Conservation (phyloP, 1,284 basidiomycete genomes). For the Ustilago sp. region DNA sequence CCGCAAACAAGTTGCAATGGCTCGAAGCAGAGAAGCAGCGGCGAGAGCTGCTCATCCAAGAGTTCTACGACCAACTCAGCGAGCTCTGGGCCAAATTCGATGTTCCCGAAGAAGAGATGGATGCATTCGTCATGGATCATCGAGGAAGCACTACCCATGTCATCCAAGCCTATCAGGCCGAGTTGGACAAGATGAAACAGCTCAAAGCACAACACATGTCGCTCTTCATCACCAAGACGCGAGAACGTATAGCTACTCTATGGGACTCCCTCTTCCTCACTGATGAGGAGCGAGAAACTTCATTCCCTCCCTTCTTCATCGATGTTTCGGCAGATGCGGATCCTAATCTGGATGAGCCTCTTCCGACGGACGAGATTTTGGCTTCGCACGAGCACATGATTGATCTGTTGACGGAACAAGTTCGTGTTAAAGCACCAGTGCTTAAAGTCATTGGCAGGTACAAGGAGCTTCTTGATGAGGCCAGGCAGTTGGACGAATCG, state of each 20-base stretch:
- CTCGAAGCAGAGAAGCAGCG: slow-evolving; percentile 62
- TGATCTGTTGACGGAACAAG: slow-evolving; percentile 81
- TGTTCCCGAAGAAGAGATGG: slow-evolving; percentile 67
- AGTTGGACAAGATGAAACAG: slow-evolving; percentile 88
- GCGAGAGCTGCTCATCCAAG: slow-evolving; percentile 64
- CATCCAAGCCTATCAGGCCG: slow-evolving; percentile 83
- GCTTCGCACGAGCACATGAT: slow-evolving; percentile 89
- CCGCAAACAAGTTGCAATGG: slow-evolving; percentile 33
- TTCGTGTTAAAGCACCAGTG: slow-evolving; percentile 80
- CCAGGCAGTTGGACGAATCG: slow-evolving; percentile 80
- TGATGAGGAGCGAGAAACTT: slow-evolving; percentile 79
- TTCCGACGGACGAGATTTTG: slow-evolving; percentile 73
- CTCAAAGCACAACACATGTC: slow-evolving; percentile 88
- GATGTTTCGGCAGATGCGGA: slow-evolving; percentile 47
- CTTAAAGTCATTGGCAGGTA: slow-evolving; percentile 86
- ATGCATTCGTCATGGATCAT: slow-evolving; percentile 66
- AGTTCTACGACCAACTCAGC: slow-evolving; percentile 66
- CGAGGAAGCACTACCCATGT: slow-evolving; percentile 81
- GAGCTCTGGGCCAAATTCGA: slow-evolving; percentile 67
- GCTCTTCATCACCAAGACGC: slow-evolving; percentile 83
- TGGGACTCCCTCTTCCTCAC: slow-evolving; percentile 90
- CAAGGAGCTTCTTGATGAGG: slow-evolving; percentile 89
- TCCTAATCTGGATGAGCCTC: slow-evolving; percentile 41
- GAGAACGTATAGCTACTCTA: slow-evolving; percentile 82
- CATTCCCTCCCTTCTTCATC: slow-evolving; percentile 52